A percentile compares a stretch with the other conserved stretches of the same genome.
Conservation (phyloP, 2,329 filamentous ascomycete genomes). For the Claviceps quebecensis region DNA sequence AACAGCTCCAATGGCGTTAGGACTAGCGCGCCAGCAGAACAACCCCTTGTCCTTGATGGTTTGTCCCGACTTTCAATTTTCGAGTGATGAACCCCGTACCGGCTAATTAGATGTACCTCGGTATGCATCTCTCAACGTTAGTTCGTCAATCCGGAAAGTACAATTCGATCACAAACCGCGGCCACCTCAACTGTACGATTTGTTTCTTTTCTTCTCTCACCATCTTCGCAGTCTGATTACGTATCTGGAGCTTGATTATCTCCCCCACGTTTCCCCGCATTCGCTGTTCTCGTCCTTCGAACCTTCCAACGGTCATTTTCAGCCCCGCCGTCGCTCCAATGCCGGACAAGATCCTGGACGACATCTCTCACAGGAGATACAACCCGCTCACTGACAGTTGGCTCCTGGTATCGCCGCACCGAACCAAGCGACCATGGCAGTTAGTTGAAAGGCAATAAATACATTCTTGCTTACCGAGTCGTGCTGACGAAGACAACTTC, state of each 20-base stretch:
- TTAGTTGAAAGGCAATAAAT: slow-evolving; percentile 32
- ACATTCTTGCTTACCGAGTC: neutral
- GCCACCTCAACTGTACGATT: no score
- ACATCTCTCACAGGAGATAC: slow-evolving; percentile 91
- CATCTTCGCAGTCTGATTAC: neutral
- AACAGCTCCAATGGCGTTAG: neutral
- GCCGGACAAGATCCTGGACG: slow-evolving; percentile 69
- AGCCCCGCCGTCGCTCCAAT: slow-evolving; percentile 27
- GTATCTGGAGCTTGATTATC: neutral
- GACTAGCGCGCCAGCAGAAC: neutral
- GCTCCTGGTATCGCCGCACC: slow-evolving; percentile 88
- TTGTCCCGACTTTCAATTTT: no score
- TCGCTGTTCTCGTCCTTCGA: neutral
- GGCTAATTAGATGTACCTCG: no score
- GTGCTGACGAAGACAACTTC: neutral
- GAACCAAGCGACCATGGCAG: slow-evolving; percentile 97
- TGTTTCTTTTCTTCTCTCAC: no score
- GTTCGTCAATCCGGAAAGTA: no score
- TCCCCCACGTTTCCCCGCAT: no score
- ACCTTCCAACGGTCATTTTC: neutral
- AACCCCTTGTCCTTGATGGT: no score
- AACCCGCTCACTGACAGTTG: slow-evolving; percentile 84
- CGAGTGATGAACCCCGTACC: no score
- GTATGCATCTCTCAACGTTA: no score
- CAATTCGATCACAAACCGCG: no score